These are phyloP conservation scores for Cryphonectria radicalis DNA, from an alignment of 2,329 filamentous ascomycete genomes.

Conservation along the genomic window DNA sequence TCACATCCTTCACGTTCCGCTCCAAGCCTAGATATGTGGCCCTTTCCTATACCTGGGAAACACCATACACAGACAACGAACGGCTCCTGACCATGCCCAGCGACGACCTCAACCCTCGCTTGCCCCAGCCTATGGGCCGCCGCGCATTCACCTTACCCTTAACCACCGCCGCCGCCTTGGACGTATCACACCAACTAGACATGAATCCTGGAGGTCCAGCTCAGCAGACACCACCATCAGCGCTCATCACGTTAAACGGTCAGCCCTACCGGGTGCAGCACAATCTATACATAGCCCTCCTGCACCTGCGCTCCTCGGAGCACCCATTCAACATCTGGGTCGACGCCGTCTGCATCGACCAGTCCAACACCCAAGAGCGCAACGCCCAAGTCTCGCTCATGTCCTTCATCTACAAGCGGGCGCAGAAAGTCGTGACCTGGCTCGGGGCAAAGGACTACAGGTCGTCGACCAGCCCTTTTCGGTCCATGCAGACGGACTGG, in stretches of 20 bases:
- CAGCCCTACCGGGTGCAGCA: not conserved
- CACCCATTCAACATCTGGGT: not conserved
- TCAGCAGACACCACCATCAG: not conserved
- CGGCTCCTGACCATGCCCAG: not conserved
- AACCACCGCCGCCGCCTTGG: not conserved
- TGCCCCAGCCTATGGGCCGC: not conserved
- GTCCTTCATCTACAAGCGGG: conserved; percentile 6
- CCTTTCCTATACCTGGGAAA: not conserved
- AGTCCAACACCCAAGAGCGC: not conserved
- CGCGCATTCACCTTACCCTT: not conserved
- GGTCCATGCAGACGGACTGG: not conserved
- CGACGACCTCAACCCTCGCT: not conserved
- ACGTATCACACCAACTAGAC: not conserved
- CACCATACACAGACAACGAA: not conserved
- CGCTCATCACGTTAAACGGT: not conserved
- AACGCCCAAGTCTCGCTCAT: conserved; percentile 3
- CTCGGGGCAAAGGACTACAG: not conserved
- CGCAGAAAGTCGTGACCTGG: conserved; percentile 16
- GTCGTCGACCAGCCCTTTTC: not conserved
- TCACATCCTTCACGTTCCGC: not conserved
- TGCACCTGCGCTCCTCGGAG: not conserved
- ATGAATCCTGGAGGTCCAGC: not conserved
- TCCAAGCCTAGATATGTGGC: conserved; percentile 5
- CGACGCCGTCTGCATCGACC: conserved; percentile 6
- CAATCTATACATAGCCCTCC: not conserved